Conservation (phyloP, 306 rosid species). For the Castanospermum australe region DNA sequence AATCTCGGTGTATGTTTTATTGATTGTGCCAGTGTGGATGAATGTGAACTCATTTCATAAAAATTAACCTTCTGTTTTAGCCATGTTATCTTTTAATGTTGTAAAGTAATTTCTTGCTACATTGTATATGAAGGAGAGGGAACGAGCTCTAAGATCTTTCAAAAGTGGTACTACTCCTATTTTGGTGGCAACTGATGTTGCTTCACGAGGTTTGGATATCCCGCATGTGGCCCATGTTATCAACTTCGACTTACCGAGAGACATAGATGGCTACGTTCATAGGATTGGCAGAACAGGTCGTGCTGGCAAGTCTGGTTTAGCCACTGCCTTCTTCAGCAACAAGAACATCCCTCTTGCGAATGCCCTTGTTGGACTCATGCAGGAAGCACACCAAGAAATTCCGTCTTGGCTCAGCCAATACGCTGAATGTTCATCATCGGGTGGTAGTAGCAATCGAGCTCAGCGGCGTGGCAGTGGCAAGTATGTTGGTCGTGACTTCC, state of each 20-base stretch:
- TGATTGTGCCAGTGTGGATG: not conserved
- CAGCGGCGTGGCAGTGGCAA: constrained; percentile 46
- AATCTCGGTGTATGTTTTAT: not conserved
- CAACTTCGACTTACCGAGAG: constrained; percentile 76
- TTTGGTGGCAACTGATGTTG: constrained; percentile 84
- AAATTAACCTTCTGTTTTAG: not conserved
- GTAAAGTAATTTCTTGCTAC: not conserved
- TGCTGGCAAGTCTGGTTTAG: constrained; percentile 79
- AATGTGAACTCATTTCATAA: not conserved
- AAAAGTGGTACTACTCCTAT: constrained; percentile 67
- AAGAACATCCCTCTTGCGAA: constrained; percentile 59
- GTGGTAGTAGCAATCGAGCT: constrained; percentile 32
- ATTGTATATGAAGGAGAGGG: constrained; percentile 61
- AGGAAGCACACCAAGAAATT: constrained; percentile 70
- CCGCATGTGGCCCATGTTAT: constrained; percentile 79
- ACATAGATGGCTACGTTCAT: constrained; percentile 75
- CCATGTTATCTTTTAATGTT: not conserved
- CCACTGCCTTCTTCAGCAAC: constrained; percentile 74
- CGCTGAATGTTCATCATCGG: constrained; percentile 35
- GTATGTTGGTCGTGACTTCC: constrained; percentile 68
- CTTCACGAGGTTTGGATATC: constrained; percentile 78
- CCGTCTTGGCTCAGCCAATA: constrained; percentile 65
- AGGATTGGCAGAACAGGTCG: constrained; percentile 88
- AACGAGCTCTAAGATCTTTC: constrained; percentile 66
- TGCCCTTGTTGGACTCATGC: constrained; percentile 56